Percentiles rank a stretch among this genome's conserved stretches.
These are phyloP conservation scores for Trichoderma atrobrunneum DNA, from an alignment of 2,329 filamentous ascomycete species.

Conservation along the genomic window DNA sequence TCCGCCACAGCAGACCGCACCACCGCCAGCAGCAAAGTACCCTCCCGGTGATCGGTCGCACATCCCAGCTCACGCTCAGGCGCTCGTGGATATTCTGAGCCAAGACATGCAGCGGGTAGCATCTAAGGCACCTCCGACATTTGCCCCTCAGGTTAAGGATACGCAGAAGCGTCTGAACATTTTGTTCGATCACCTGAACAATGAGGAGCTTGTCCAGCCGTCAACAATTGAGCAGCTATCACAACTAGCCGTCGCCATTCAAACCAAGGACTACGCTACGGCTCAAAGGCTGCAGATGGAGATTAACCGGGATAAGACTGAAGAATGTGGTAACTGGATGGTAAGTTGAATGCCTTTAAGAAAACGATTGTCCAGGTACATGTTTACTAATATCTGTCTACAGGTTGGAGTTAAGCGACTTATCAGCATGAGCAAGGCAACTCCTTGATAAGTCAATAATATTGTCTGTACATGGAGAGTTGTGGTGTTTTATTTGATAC, in stretches of 20 bases:
- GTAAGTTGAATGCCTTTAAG: slow-evolving; percentile 48
- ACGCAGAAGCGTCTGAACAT: slow-evolving; percentile 89
- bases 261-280: slow-evolving; percentile 64
- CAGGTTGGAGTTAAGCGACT: slow-evolving; percentile 74
- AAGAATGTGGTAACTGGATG: slow-evolving; percentile 86
- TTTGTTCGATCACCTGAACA: slow-evolving; percentile 97
- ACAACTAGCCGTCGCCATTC: slow-evolving; percentile 63
- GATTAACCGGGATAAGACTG: slow-evolving; percentile 71
- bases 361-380: not conserved
- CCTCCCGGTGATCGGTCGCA: slow-evolving; percentile 86
- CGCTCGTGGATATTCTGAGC: slow-evolving; percentile 76
- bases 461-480: not conserved
- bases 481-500: slow-evolving; percentile 24
- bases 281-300: slow-evolving; percentile 70
- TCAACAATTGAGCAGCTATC: slow-evolving; percentile 69
- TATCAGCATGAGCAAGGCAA: slow-evolving; percentile 76
- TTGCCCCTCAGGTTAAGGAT: slow-evolving; percentile 85
- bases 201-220: slow-evolving; percentile 81
- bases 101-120: slow-evolving; percentile 88
- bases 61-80: slow-evolving; percentile 73
- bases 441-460: slow-evolving; percentile 46
- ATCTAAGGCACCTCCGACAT: slow-evolving; percentile 77
- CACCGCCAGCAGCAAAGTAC: slow-evolving; percentile 60
- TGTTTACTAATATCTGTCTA: slow-evolving; percentile 38
- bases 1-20: slow-evolving; percentile 47